Percentiles rank a stretch among this genome's conserved stretches.
These are phyloP conservation scores for Hamamelis virginiana DNA, from an alignment of 164 flowering plant genomes.

Conservation along the genomic window DNA sequence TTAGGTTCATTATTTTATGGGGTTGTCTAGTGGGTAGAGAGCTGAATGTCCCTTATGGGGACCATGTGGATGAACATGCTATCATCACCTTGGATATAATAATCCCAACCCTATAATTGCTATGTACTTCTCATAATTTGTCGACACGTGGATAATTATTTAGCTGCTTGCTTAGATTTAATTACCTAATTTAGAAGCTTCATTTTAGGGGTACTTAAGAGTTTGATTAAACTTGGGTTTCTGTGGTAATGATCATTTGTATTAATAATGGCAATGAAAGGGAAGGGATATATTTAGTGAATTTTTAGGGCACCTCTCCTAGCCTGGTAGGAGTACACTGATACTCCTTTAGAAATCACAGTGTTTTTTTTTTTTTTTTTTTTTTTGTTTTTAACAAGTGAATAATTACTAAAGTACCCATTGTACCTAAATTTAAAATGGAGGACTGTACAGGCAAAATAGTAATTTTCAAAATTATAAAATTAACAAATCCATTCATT, in stretches of 20 bases:
- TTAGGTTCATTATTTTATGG: constrained; percentile 21
- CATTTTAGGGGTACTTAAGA: constrained; percentile 10
- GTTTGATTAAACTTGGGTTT: not conserved
- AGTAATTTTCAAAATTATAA: too few relatives aligned
- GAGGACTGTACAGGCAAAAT: too few relatives aligned
- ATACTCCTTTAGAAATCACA: too few relatives aligned
- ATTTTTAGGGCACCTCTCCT: not conserved
- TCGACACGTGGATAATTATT: constrained; percentile 17
- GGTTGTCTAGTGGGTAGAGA: constrained; percentile 32
- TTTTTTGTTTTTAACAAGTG: too few relatives aligned
- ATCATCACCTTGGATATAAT: constrained; percentile 3
- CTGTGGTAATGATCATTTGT: not conserved
- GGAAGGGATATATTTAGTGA: not conserved
- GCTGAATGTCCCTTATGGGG: constrained; percentile 31
- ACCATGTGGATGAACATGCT: constrained; percentile 37
- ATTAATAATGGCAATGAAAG: constrained; percentile 7
- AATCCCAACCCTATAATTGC: constrained; percentile 9
- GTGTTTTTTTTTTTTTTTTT: too few relatives aligned
- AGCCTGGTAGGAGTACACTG: too few relatives aligned
- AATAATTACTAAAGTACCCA: too few relatives aligned
- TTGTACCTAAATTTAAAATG: too few relatives aligned
- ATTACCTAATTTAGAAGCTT: constrained; percentile 11
- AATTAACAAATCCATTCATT: too few relatives aligned
- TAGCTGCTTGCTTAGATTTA: not conserved
- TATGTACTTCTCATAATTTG: constrained; percentile 15